These are phyloP conservation scores for Laburnicola sp. DNA, from an alignment of 2,329 filamentous ascomycete species.

Conservation along the genomic window DNA sequence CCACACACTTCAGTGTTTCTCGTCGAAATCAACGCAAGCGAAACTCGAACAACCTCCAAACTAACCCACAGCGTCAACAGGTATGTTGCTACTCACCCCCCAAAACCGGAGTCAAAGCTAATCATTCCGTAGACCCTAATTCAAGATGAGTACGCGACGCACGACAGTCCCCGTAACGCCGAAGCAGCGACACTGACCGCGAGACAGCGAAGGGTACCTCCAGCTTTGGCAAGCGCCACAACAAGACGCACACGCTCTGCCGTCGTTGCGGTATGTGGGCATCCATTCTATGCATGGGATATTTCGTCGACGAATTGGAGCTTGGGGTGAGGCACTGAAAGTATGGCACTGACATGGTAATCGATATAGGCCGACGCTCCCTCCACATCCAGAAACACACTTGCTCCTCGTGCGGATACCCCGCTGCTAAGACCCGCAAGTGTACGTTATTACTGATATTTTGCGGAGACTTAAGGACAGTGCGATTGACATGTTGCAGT, in stretches of 20 bases:
- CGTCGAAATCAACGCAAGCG: conserved; percentile 9
- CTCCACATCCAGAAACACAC: conserved; percentile 99
- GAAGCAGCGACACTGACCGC: conserved; percentile 50
- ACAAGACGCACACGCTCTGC: conserved; percentile 78
- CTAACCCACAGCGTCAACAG: conserved; percentile 45
- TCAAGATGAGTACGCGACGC: conserved; percentile 61
- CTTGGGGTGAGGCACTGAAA: conserved; percentile 1
- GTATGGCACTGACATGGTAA: conserved; percentile 38
- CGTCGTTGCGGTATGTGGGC: conserved; percentile 90
- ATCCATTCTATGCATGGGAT: conserved; percentile 18
- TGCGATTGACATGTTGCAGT: conserved; percentile 58
- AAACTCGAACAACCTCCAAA: conserved; percentile 29
- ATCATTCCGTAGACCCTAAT: conserved; percentile 50
- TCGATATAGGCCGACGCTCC: conserved; percentile 77
- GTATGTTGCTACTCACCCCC: conserved; percentile 25
- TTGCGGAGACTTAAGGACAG: conserved; percentile 10
- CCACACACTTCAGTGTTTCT: too few relatives aligned
- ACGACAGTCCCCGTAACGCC: conserved; percentile 25
- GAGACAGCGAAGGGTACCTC: conserved; percentile 63
- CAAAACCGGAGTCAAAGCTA: conserved; percentile 21
- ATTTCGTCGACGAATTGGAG: too few relatives aligned
- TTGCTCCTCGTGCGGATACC: conserved; percentile 95
- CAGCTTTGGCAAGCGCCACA: conserved; percentile 24
- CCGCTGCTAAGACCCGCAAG: conserved; percentile 94
- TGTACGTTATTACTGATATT: conserved; percentile 69